These are phyloP conservation scores for Aspergillus sp. DNA, from an alignment of 2,329 filamentous ascomycete genomes.

Conservation along the genomic window DNA sequence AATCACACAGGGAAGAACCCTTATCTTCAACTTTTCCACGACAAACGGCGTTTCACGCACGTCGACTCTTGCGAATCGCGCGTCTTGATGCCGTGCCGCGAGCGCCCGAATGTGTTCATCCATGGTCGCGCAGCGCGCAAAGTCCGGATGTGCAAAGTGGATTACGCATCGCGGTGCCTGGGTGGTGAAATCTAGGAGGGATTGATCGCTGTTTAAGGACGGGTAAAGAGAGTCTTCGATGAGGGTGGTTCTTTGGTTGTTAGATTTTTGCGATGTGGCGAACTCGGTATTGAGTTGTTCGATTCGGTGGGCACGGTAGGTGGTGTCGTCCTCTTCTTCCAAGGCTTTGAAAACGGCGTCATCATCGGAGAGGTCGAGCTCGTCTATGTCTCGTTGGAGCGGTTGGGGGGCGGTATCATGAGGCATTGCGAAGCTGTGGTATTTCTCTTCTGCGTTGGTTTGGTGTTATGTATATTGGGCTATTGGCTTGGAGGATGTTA, in stretches of 20 bases:
- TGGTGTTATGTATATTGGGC: neutral
- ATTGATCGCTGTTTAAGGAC: conserved; percentile 52
- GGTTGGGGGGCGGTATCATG: neutral
- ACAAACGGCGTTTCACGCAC: conserved; percentile 49
- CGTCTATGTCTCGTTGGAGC: conserved; percentile 1
- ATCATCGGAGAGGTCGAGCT: conserved; percentile 31
- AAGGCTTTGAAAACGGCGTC: conserved; percentile 62
- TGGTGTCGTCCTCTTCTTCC: conserved; percentile 52
- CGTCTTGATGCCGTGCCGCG: conserved; percentile 40
- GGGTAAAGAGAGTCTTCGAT: conserved; percentile 33
- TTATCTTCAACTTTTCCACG: conserved; percentile 47
- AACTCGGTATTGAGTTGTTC: conserved; percentile 61
- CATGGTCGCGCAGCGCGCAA: conserved; percentile 62
- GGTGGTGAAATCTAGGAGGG: conserved; percentile 61
- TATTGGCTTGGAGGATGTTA: too few relatives aligned
- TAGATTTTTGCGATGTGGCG: conserved; percentile 43
- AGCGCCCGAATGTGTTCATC: conserved; percentile 56
- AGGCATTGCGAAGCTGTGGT: neutral
- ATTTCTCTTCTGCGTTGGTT: neutral
- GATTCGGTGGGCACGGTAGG: conserved; percentile 58
- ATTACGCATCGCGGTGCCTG: conserved; percentile 58
- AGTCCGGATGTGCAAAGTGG: conserved; percentile 66
- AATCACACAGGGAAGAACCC: conserved; percentile 50
- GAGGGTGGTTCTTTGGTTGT: conserved; percentile 19
- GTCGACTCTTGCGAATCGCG: conserved; percentile 47